Percentiles rank a stretch among this genome's conserved stretches.
Evolutionary conservation across 768 basidiomycete genomes (phyloP).

Genomic region (Phaeotremella skinneri): DNA sequence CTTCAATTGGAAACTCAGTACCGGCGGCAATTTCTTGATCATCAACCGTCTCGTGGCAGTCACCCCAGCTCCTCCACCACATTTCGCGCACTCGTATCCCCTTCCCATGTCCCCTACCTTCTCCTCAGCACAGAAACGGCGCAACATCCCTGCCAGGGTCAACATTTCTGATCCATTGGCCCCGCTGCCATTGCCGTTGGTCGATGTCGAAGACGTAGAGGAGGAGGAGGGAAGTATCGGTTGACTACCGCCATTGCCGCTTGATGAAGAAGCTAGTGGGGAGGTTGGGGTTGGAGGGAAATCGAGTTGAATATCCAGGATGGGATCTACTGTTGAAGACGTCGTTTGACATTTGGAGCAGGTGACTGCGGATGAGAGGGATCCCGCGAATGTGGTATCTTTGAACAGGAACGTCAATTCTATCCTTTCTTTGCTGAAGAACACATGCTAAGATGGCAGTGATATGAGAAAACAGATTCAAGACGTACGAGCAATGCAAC

Average conservation of each 20-base stretch:
- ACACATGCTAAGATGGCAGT: background rate
- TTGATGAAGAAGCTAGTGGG: background rate
- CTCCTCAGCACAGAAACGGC: conserved; percentile 71
- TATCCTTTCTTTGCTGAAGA: background rate
- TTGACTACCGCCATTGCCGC: background rate
- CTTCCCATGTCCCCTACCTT: conserved; percentile 65
- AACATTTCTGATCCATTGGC: conserved; percentile 55
- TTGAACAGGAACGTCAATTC: background rate
- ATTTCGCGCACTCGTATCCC: conserved; percentile 80
- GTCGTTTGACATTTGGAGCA: conserved; percentile 80
- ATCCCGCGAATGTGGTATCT: conserved; percentile 80
- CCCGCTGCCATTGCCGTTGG: conserved; percentile 50
- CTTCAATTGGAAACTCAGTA: conserved; percentile 93
- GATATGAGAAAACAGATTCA: too few relatives aligned
- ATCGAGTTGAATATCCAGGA: conserved; percentile 86
- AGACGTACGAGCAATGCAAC: conserved; percentile 70
- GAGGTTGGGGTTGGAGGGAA: conserved; percentile 55
- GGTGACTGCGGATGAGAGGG: conserved; percentile 80
- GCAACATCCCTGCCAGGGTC: conserved; percentile 71
- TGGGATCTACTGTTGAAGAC: conserved; percentile 78
- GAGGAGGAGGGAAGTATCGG: background rate
- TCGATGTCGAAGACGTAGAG: conserved; percentile 42
- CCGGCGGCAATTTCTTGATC: conserved; percentile 79
- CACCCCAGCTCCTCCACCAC: conserved; percentile 54
- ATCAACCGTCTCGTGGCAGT: conserved; percentile 79